phyloP scores from a whole-genome alignment of 2,329 filamentous ascomycete species.

The Colletotrichum theobromicola region DNA sequence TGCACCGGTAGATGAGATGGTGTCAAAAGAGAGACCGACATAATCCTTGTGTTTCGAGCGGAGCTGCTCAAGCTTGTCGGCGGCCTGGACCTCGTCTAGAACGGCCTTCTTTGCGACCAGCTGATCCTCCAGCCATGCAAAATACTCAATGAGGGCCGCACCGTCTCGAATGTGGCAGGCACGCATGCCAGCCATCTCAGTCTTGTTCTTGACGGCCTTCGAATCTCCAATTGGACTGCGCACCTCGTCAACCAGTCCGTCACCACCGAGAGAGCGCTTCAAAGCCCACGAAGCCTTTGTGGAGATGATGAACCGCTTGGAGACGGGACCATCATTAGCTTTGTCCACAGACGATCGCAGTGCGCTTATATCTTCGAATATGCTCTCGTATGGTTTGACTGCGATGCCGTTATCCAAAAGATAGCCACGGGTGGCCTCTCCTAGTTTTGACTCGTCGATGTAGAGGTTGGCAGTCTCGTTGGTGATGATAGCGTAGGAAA shows the following conservation, averaged over 20 bases:
- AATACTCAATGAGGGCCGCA: conserved; percentile 88
- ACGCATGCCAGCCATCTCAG: conserved; percentile 90
- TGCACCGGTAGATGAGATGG: conserved; percentile 92
- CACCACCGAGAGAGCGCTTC: conserved; percentile 83
- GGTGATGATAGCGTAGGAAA: conserved; percentile 92
- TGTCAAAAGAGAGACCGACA: conserved; percentile 90
- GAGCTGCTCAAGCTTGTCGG: conserved; percentile 84
- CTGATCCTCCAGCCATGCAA: conserved; percentile 95
- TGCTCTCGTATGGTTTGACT: conserved; percentile 80
- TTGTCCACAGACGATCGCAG: conserved; percentile 44
- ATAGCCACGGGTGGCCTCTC: conserved; percentile 70
- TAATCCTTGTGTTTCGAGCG: conserved; percentile 75
- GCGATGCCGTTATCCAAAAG: conserved; percentile 72
- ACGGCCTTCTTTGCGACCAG: conserved; percentile 73
- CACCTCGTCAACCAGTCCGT: conserved; percentile 82
- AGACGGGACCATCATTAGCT: conserved; percentile 25
- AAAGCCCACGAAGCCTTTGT: conserved; percentile 94
- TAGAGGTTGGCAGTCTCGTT: conserved; percentile 80
- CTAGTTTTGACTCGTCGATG: conserved; percentile 80
- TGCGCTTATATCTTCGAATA: conserved; percentile 78
- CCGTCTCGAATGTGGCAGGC: conserved; percentile 93
- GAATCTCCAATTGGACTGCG: conserved; percentile 88
- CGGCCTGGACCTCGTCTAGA: conserved; percentile 89
- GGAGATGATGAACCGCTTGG: conserved; percentile 81
- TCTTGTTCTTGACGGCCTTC: conserved; percentile 93